Evolutionary conservation across 208 protist species (phyloP), one percentile per base, ranked within the genome.

Genomic region (Leishmania arabica): DNA sequence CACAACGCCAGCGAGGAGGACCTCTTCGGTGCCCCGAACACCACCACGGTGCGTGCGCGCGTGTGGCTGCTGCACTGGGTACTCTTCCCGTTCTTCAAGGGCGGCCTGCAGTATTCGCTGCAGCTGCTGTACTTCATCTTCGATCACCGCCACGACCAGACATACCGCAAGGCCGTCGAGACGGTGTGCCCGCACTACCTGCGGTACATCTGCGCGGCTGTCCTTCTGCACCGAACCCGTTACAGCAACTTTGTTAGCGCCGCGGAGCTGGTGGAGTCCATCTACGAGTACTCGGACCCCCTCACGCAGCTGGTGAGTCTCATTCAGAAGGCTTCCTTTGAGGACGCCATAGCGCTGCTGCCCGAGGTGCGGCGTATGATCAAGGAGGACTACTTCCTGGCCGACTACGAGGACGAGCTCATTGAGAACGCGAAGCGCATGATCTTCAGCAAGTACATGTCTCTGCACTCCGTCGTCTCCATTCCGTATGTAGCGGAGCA

Each of bases 1-100:
- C 92, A 95, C 83, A 96, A 92, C 78, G 85, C 81, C 49, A 90
- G 86, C 81, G 92, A 95, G 75, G 90, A 94, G 45, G 89, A 95
- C 62, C 85, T 91, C 72, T 93, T 93, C 68, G 88, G 92, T 45
- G 80, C 80, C 13, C 84, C 86, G 11, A 92, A 89, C 79, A 85
- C 80, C 54, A 95, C 89, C 37, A 97, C 92, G 45, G 88, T 92
- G 53, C 91, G 90, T 3, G 85, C 89, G 60, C 95, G 95, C 53
- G 93, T 89, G 73, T 97, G 93, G 93, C 86, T 98, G 72, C 87
- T 98, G 78, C 95, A 98, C 86, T 97, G 94, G 94, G 90, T 95
- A 27, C 91, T 98, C 69, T 98, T 98, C 82, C 89, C 95, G n/a
- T 97, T 96, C 86, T 98, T 98, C 89, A 97, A 96, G 88, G 92